Evolutionary conservation across 129 eudicot genomes (phyloP).

Genomic region (Calendula officinalis): DNA sequence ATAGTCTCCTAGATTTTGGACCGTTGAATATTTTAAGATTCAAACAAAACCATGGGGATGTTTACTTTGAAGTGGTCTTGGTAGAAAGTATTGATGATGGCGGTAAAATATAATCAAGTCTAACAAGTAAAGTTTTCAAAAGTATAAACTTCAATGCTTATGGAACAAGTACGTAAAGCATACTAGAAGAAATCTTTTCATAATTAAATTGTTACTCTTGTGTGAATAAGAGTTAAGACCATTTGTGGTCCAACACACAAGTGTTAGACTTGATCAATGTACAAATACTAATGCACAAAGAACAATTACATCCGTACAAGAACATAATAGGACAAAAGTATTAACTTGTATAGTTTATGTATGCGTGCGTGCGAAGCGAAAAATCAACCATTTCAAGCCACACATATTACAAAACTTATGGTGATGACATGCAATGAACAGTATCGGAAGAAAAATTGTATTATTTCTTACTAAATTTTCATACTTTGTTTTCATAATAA

Average conservation of each 20-base stretch:
- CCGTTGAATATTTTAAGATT: constrained; percentile 21
- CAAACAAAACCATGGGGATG: constrained; percentile 10
- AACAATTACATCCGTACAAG: neutral
- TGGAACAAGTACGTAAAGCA: neutral
- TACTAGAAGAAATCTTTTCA: neutral
- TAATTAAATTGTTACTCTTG: neutral
- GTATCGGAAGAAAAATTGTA: too few species aligned
- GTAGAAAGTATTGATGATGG: neutral
- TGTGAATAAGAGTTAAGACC: too few species aligned
- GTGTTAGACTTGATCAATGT: neutral
- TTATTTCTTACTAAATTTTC: too few species aligned
- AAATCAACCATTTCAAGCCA: too few species aligned
- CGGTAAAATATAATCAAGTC: neutral
- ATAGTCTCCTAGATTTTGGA: constrained; percentile 9
- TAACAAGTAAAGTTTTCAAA: neutral
- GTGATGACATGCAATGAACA: too few species aligned
- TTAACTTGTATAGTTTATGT: neutral
- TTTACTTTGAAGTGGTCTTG: constrained; percentile 3
- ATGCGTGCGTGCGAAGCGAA: too few species aligned
- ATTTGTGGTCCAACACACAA: too few species aligned
- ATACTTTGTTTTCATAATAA: too few species aligned
- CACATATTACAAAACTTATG: too few species aligned
- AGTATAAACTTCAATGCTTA: constrained; percentile 8
- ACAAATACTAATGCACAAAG: neutral
- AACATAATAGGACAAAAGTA: neutral